Conservation (phyloP, 2,329 filamentous ascomycete species). For the Talaromyces sp. region DNA sequence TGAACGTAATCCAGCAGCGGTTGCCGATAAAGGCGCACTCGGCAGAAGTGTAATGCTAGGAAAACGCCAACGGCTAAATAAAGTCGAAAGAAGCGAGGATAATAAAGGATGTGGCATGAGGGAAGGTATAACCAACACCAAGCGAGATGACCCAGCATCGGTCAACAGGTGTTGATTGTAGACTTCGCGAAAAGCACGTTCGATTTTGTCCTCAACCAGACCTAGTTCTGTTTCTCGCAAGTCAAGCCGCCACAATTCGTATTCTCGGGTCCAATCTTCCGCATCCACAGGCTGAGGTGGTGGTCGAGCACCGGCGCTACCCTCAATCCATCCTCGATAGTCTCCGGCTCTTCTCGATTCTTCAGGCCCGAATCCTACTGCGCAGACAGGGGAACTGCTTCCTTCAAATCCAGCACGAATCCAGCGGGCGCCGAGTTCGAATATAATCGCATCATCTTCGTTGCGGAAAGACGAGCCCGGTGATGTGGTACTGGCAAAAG, state of each 20-base stretch:
- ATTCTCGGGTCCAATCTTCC: slow-evolving; percentile 48
- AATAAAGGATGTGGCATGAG: slow-evolving; percentile 76
- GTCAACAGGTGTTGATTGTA: slow-evolving; percentile 73
- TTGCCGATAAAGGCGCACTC: slow-evolving; percentile 70
- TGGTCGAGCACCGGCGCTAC: slow-evolving; percentile 51
- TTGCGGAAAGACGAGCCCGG: slow-evolving; percentile 61
- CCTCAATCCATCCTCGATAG: slow-evolving; percentile 70
- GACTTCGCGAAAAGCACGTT: slow-evolving; percentile 76
- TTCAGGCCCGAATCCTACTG: slow-evolving; percentile 72
- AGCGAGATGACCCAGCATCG: slow-evolving; percentile 67
- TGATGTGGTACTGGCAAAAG: slow-evolving; percentile 58
- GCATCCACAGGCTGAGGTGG: slow-evolving; percentile 28
- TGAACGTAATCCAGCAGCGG: slow-evolving; percentile 82
- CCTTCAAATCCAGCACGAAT: slow-evolving; percentile 85
- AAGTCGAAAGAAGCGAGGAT: slow-evolving; percentile 71
- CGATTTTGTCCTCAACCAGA: slow-evolving; percentile 82
- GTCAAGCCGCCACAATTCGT: slow-evolving; percentile 80
- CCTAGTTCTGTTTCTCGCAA: slow-evolving; percentile 73
- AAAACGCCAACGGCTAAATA: slow-evolving; percentile 80
- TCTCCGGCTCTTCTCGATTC: slow-evolving; percentile 78
- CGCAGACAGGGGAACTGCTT: slow-evolving; percentile 73
- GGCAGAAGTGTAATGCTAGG: slow-evolving; percentile 81
- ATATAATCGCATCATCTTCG: slow-evolving; percentile 81
- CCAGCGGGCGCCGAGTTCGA: slow-evolving; percentile 80
- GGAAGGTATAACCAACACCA: slow-evolving; percentile 76